Percentiles rank a stretch among this genome's conserved stretches.
phyloP scores from a whole-genome alignment of 2,329 filamentous ascomycete species.

The Claviceps sp. region DNA sequence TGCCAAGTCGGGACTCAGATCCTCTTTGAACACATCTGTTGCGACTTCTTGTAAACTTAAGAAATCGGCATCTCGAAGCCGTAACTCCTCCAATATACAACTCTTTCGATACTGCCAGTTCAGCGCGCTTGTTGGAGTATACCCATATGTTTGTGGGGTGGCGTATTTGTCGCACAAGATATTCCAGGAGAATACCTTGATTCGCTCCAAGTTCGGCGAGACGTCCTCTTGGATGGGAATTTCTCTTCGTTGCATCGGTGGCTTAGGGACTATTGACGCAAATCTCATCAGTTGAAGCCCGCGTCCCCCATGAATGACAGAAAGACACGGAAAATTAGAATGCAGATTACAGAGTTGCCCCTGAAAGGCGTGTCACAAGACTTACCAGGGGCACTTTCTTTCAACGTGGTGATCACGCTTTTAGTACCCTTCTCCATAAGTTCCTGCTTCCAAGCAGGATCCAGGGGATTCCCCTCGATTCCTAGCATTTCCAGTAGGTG shows the following conservation, averaged over 20 bases:
- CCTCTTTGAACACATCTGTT: slow-evolving; percentile 80
- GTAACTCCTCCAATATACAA: slow-evolving; percentile 71
- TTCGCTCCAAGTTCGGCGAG: slow-evolving; percentile 47
- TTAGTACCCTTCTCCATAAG: slow-evolving; percentile 81
- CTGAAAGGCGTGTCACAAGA: not conserved
- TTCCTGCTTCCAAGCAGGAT: slow-evolving; percentile 62
- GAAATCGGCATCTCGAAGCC: slow-evolving; percentile 70
- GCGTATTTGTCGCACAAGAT: slow-evolving; percentile 91
- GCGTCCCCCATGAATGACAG: no score
- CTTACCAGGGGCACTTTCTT: slow-evolving; percentile 75
- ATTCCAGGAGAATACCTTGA: slow-evolving; percentile 88
- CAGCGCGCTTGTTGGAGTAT: slow-evolving; percentile 70
- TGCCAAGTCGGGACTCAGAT: slow-evolving; percentile 75
- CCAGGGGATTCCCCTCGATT: slow-evolving; percentile 80
- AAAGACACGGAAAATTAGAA: no score
- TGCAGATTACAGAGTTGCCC: not conserved
- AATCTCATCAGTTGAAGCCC: slow-evolving; percentile 9
- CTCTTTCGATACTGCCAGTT: slow-evolving; percentile 78
- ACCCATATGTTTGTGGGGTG: slow-evolving; percentile 73
- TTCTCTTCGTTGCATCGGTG: slow-evolving; percentile 63
- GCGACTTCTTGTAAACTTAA: slow-evolving; percentile 91
- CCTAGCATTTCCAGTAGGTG: slow-evolving; percentile 81
- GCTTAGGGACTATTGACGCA: slow-evolving; percentile 49
- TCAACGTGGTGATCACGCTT: slow-evolving; percentile 67
- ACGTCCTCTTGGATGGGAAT: slow-evolving; percentile 63